These are phyloP conservation scores for Solanum tacnaense DNA, from an alignment of 257 asterid genomes.

Conservation along the genomic window DNA sequence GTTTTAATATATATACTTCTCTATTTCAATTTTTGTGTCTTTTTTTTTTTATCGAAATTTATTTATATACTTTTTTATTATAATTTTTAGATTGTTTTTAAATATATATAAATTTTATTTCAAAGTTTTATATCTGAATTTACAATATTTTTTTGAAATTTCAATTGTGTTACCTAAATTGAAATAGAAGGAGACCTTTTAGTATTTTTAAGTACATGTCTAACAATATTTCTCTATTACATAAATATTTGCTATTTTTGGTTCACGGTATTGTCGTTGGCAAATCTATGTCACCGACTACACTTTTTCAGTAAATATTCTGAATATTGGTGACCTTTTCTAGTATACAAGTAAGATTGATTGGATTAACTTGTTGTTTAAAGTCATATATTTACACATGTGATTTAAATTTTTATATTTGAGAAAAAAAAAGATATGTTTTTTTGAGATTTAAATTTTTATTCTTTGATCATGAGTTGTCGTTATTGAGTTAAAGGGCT, in stretches of 20 bases:
- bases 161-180: neutral
- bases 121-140: no score
- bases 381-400: neutral
- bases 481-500: neutral
- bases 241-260: neutral
- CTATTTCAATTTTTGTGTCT: neutral
- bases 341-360: neutral
- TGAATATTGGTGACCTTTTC: neutral
- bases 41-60: no score
- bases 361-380: neutral
- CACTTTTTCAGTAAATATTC: neutral
- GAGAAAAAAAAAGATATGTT: neutral
- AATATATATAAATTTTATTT: no score
- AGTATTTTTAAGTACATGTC: neutral
- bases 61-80: no score
- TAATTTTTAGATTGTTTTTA: no score
- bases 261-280: neutral
- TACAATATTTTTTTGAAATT: neutral
- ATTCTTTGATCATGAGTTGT: neutral
- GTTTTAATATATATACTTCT: neutral
- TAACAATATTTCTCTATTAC: neutral
- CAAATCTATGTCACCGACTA: neutral
- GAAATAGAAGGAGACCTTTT: neutral
- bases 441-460: neutral
- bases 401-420: neutral